Evolutionary conservation across 2,329 filamentous ascomycete genomes (phyloP).

Genomic region (Neobulgaria alba): DNA sequence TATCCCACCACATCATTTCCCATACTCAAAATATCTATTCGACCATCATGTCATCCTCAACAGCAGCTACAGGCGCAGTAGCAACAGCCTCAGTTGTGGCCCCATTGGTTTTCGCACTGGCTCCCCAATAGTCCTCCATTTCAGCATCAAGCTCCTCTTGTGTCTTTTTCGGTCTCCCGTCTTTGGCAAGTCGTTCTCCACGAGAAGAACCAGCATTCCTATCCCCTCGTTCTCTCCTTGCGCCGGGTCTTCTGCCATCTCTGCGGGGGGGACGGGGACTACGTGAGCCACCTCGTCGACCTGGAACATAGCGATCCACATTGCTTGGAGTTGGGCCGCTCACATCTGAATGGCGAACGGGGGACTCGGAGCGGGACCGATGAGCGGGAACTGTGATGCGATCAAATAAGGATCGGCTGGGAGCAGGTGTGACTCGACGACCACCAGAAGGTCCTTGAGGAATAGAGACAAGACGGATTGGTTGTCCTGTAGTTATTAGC

Average conservation of each 20-base stretch:
- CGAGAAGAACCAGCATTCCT: conserved; percentile 35
- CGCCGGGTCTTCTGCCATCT: conserved; percentile 44
- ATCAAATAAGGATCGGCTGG: conserved; percentile 50
- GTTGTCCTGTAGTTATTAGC: conserved; percentile 49
- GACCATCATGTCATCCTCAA: background rate
- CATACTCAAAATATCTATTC: background rate
- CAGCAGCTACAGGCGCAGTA: background rate
- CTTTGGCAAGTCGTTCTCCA: conserved; percentile 36
- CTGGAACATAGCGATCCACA: conserved; percentile 30
- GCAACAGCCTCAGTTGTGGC: conserved; percentile 1
- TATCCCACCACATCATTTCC: too few species aligned
- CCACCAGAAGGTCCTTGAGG: conserved; percentile 37
- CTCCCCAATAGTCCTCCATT: conserved; percentile 87
- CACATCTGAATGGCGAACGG: conserved; percentile 32
- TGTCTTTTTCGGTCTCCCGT: conserved; percentile 64
- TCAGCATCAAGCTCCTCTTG: conserved; percentile 91
- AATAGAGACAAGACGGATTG: conserved; percentile 65
- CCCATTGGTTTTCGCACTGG: conserved; percentile 28
- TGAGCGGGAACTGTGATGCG: conserved; percentile 39
- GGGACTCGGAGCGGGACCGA: conserved; percentile 55
- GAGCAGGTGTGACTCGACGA: conserved; percentile 45
- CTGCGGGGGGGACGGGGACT: conserved; percentile 48
- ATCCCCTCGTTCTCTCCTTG: conserved; percentile 28
- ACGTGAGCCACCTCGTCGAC: conserved; percentile 39
- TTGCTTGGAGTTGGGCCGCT: conserved; percentile 27